Base-by-base conservation (phyloP, 2,329 filamentous ascomycete species). In the Pestalotiopsis sp. region DNA sequence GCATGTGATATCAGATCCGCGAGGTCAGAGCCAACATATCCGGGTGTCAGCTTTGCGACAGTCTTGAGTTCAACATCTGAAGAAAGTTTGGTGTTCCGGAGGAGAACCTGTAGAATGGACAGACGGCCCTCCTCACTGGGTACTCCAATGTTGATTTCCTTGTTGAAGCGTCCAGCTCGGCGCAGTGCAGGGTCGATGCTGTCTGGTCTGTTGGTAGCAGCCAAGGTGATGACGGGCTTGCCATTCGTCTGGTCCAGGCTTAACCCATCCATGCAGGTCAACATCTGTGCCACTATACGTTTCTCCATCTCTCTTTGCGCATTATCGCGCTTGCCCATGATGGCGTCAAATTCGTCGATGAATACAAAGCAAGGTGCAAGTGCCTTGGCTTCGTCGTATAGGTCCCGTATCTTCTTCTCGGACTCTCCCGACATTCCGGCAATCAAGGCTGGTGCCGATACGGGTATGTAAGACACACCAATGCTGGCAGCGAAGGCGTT, bases 21-120 rank as follows among this genome's bases (percentile, higher is more conserved):
- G 3, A 99, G 83, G 82, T 99, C 96, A 5, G 93, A 93, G 12
- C 95, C 95, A 0, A 99, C 95, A 73, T 96, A 99, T 1, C 96
- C 96, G 5, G 96, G 93, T 0, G 95, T 98, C 73, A 91, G 86
- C 74, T 93, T 95, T 5, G 95, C 94, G 3, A 99, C 83, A 17
- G 87, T 82, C 31, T 82, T 82, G 73, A 95, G 92, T 76, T 97
- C 89, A 23, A 98, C 88, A 69, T 94, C 90, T 3, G 87, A 85
- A 0, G 88, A 85, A 7, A 97, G 79, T 0, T 83, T 83, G 72
- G 91, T 86, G 67, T 91, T 88, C 66, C 89, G 84, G 0, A 93
- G 93, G 60, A 97, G 83, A 1, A 92, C 90, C 52, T 87, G 85
- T 60, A 98, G 81, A 57, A 99, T 98, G 63, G 92, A 86, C 76